phyloP scores from a whole-genome alignment of 2,329 filamentous ascomycete genomes.

The Fusarium penzigii region DNA sequence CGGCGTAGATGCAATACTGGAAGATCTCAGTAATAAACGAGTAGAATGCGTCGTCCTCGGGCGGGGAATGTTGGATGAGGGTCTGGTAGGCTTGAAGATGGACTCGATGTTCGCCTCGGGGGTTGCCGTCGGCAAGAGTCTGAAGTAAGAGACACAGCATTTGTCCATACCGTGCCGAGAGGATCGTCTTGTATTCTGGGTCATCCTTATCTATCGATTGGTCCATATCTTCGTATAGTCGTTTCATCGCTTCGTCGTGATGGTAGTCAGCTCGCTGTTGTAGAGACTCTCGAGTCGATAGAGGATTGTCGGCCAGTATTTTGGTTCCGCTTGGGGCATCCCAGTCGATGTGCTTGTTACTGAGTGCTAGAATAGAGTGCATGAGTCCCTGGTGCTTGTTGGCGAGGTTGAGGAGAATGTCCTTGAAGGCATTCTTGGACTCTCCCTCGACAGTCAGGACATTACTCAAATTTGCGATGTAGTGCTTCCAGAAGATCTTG shows the following conservation, averaged over 20 bases:
- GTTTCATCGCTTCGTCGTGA: conserved; percentile 54
- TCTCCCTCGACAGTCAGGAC: conserved; percentile 82
- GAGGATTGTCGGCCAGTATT: conserved; percentile 51
- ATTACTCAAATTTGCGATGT: conserved; percentile 75
- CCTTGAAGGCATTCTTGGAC: conserved; percentile 81
- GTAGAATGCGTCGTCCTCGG: conserved; percentile 65
- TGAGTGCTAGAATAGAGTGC: conserved; percentile 85
- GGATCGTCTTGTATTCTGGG: conserved; percentile 46
- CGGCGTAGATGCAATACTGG: conserved; percentile 75
- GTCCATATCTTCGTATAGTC: conserved; percentile 50
- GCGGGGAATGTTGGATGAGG: conserved; percentile 64
- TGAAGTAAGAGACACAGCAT: conserved; percentile 64
- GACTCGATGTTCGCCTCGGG: conserved; percentile 70
- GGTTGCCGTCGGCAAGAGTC: conserved; percentile 56
- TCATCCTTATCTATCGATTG: conserved; percentile 44
- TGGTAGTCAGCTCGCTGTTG: conserved; percentile 56
- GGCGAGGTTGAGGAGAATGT: conserved; percentile 80
- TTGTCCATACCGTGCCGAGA: conserved; percentile 61
- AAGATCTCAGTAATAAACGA: conserved; percentile 75
- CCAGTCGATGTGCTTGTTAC: conserved; percentile 73
- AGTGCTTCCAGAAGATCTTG: conserved; percentile 79
- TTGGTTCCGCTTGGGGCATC: conserved; percentile 57
- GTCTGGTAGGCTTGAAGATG: conserved; percentile 76
- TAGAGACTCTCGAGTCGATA: conserved; percentile 48
- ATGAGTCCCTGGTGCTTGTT: conserved; percentile 79